phyloP scores from a whole-genome alignment of 306 rosid genomes.

The Vigna hirtella region DNA sequence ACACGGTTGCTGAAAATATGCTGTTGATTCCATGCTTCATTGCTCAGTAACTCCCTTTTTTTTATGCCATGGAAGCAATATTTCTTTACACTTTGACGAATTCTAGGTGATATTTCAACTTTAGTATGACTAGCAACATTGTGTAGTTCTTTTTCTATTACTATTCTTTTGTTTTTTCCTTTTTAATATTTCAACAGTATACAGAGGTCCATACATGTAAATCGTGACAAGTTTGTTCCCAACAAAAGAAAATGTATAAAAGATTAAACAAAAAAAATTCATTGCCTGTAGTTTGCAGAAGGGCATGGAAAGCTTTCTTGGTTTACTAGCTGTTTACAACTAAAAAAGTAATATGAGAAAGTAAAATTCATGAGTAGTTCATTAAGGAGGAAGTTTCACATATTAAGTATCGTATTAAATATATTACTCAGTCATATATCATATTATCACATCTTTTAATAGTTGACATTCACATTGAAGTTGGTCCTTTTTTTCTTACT shows the following conservation, averaged over 20 bases:
- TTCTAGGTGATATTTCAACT: conserved; percentile 22
- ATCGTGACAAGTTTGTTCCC: conserved; percentile 32
- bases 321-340: background rate
- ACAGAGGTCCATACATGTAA: conserved; percentile 49
- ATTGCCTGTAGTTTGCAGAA: background rate
- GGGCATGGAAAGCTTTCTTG: background rate
- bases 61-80: conserved; percentile 40
- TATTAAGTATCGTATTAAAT: too few species aligned
- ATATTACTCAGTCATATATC: too few species aligned
- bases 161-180: background rate
- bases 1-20: conserved; percentile 43
- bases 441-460: too few species aligned
- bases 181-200: conserved; percentile 30
- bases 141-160: conserved; percentile 15
- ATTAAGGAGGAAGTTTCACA: too few species aligned
- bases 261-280: background rate
- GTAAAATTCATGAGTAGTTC: too few species aligned
- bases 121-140: conserved; percentile 25
- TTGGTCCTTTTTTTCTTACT: too few species aligned
- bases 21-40: conserved; percentile 36
- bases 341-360: too few species aligned
- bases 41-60: conserved; percentile 14
- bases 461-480: too few species aligned
- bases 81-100: conserved; percentile 6
- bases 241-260: conserved; percentile 24